Evolutionary conservation across 73 alveolate species (phyloP).

Genomic region (Paraurostyla sp.): DNA sequence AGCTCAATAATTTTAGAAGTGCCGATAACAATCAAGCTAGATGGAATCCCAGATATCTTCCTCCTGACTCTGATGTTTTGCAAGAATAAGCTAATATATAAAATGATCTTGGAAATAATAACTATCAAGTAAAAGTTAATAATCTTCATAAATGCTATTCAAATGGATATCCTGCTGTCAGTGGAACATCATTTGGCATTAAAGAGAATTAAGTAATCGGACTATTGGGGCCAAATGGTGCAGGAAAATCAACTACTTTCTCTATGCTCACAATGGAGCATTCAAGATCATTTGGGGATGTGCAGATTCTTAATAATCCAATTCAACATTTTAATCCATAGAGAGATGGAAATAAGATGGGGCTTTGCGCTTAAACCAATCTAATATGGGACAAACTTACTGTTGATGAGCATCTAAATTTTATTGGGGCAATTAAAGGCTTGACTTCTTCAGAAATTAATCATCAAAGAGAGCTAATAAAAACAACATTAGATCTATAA

Average conservation of each 20-base stretch:
- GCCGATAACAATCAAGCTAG: neutral
- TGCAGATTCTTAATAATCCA: neutral
- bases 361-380: slow-evolving; percentile 82
- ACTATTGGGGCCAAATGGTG: slow-evolving; percentile 95
- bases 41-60: slow-evolving; percentile 20
- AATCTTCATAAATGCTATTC: slow-evolving; percentile 64
- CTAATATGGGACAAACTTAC: slow-evolving; percentile 79
- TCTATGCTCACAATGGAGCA: slow-evolving; percentile 81
- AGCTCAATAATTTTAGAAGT: neutral
- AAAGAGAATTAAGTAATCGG: slow-evolving; percentile 88
- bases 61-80: slow-evolving; percentile 67
- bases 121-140: slow-evolving; percentile 62
- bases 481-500: slow-evolving; percentile 24
- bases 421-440: slow-evolving; percentile 79
- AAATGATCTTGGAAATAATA: slow-evolving; percentile 26
- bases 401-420: slow-evolving; percentile 74
- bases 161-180: slow-evolving; percentile 86
- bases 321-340: neutral
- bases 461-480: slow-evolving; percentile 15
- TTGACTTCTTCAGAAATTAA: neutral
- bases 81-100: slow-evolving; percentile 58
- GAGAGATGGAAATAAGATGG: slow-evolving; percentile 66
- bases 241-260: slow-evolving; percentile 96
- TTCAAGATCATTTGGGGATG: slow-evolving; percentile 42
- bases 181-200: slow-evolving; percentile 84